Evolutionary conservation across 495 filamentous ascomycete genomes (phyloP).

Genomic region (Penicillium maclennaniae): DNA sequence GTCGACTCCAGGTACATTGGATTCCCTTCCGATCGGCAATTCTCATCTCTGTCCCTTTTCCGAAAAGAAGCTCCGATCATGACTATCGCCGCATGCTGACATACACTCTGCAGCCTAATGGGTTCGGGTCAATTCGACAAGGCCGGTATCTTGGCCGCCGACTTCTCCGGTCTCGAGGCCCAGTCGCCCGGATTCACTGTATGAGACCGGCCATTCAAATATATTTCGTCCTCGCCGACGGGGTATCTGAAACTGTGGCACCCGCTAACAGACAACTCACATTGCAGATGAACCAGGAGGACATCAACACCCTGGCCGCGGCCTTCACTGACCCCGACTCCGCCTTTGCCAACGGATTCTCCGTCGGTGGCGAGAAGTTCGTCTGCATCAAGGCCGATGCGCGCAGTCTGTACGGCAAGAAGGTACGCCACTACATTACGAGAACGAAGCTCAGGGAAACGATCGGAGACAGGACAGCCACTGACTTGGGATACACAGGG

Average conservation of each 20-base stretch:
- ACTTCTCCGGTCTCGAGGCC: slow-evolving; percentile 83
- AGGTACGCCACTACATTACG: slow-evolving; percentile 50
- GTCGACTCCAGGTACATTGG: slow-evolving; percentile 59
- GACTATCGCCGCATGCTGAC: slow-evolving; percentile 18
- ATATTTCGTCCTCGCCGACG: not conserved
- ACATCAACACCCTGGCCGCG: slow-evolving; percentile 33
- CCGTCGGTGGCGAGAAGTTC: slow-evolving; percentile 68
- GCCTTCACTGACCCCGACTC: slow-evolving; percentile 30
- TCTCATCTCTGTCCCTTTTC: not conserved
- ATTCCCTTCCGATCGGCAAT: not conserved
- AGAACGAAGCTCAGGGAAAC: not conserved
- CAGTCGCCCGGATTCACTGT: slow-evolving; percentile 66
- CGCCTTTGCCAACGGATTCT: slow-evolving; percentile 53
- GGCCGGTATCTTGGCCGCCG: slow-evolving; percentile 78
- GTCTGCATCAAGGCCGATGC: slow-evolving; percentile 70
- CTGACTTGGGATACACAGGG: slow-evolving; percentile 49
- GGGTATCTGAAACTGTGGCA: not conserved
- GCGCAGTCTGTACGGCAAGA: slow-evolving; percentile 76
- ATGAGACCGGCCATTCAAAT: slow-evolving; percentile 15
- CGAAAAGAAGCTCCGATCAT: slow-evolving; percentile 2
- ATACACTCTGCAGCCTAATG: slow-evolving; percentile 60
- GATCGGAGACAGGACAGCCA: not conserved
- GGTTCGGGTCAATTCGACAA: slow-evolving; percentile 79
- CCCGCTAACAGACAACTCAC: not conserved
- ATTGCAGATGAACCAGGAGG: slow-evolving; percentile 35